These are phyloP conservation scores for Mycena filopes DNA, from an alignment of 768 basidiomycete species.

Conservation along the genomic window DNA sequence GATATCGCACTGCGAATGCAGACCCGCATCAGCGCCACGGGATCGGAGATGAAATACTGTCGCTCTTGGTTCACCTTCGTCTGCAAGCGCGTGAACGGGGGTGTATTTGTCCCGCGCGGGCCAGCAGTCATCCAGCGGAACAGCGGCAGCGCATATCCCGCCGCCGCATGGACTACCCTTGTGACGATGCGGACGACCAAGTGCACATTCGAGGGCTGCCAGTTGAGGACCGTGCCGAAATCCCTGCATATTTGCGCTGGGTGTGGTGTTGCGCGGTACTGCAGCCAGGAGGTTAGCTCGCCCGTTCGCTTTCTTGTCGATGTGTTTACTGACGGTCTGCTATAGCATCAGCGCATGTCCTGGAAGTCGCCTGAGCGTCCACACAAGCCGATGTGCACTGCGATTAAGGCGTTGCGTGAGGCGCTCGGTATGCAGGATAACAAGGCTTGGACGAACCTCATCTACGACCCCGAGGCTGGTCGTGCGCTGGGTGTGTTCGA, in stretches of 20 bases:
- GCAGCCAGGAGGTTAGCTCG: neutral
- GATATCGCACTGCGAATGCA: slow-evolving; percentile 2
- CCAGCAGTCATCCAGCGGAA: neutral
- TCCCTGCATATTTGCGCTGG: neutral
- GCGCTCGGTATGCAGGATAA: slow-evolving; percentile 2
- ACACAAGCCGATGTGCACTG: neutral
- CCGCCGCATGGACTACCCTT: neutral
- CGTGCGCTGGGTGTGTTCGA: too few species aligned
- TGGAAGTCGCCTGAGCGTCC: neutral
- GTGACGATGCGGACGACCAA: neutral
- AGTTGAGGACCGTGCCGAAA: neutral
- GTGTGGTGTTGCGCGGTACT: slow-evolving; percentile 15
- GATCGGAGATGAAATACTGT: neutral
- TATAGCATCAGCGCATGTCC: slow-evolving; percentile 1
- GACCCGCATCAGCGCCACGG: neutral
- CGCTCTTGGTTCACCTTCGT: slow-evolving; percentile 5
- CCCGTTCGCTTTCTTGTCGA: too few species aligned
- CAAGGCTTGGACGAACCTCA: too few species aligned
- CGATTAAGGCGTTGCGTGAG: neutral
- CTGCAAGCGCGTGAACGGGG: neutral
- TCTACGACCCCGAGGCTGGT: too few species aligned
- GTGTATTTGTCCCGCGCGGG: neutral
- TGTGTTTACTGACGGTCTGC: neutral
- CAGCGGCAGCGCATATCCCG: neutral
- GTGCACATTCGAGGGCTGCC: neutral